phyloP scores from a whole-genome alignment of 208 protist genomes.

The Trypanosoma theileri region DNA sequence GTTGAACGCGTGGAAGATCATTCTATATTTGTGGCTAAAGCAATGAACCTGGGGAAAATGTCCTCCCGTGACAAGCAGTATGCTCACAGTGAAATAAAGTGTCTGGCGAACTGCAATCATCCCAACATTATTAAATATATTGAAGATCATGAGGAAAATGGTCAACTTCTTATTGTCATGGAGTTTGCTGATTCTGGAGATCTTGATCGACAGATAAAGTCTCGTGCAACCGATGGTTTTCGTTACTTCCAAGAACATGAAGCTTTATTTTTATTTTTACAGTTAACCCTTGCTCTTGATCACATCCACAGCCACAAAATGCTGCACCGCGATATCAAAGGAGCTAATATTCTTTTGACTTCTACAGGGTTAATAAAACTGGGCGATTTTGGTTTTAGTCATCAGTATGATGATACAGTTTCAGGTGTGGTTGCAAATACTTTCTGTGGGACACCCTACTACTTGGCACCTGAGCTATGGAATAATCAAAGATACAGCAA shows the following conservation, averaged over 20 bases:
- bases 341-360: slow-evolving; percentile 86
- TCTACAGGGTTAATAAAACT: slow-evolving; percentile 89
- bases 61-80: slow-evolving; percentile 77
- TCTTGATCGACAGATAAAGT: slow-evolving; percentile 82
- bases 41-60: slow-evolving; percentile 85
- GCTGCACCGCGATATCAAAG: slow-evolving; percentile 91
- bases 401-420: slow-evolving; percentile 88
- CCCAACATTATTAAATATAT: slow-evolving; percentile 88
- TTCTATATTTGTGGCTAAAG: slow-evolving; percentile 80
- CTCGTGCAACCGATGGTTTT: slow-evolving; percentile 42
- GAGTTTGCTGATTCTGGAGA: slow-evolving; percentile 88
- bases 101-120: slow-evolving; percentile 75
- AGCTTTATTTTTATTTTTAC: slow-evolving; percentile 81
- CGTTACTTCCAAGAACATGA: slow-evolving; percentile 87
- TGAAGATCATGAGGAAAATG: slow-evolving; percentile 81
- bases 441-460: slow-evolving; percentile 72
- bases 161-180: slow-evolving; percentile 85
- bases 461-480: slow-evolving; percentile 90
- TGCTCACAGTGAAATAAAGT: slow-evolving; percentile 88
- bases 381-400: slow-evolving; percentile 90
- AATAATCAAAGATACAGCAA: slow-evolving; percentile 89
- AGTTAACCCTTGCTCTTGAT: slow-evolving; percentile 82
- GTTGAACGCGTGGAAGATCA: slow-evolving; percentile 60
- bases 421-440: slow-evolving; percentile 87
- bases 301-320: slow-evolving; percentile 91